phyloP scores from a whole-genome alignment of 1,284 basidiomycete genomes.

The Ustilago trichophora region DNA sequence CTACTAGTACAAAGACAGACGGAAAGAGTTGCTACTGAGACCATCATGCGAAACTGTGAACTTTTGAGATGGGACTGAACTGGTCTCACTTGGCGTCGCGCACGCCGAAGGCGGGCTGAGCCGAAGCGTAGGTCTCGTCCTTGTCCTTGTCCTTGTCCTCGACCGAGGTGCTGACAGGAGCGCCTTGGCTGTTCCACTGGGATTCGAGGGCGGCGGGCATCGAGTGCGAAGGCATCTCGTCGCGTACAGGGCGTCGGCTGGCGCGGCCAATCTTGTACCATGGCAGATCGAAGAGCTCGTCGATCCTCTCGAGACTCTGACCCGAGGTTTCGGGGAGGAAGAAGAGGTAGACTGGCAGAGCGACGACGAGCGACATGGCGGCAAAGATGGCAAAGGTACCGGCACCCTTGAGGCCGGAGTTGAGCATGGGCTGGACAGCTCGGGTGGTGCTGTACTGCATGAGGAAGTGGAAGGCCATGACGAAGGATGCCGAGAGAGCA shows the following conservation, averaged over 20 bases:
- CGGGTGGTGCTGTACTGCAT: slow-evolving; percentile 45
- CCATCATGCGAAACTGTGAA: no score
- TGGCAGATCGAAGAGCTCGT: slow-evolving; percentile 45
- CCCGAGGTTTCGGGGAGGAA: slow-evolving; percentile 46
- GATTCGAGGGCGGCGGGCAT: slow-evolving; percentile 46
- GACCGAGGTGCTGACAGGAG: background rate
- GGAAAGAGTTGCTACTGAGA: no score
- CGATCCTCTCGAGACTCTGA: slow-evolving; percentile 46
- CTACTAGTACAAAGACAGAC: background rate
- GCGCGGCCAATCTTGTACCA: slow-evolving; percentile 50
- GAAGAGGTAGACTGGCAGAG: slow-evolving; percentile 41
- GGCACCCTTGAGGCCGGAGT: slow-evolving; percentile 39
- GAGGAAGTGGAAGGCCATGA: slow-evolving; percentile 45
- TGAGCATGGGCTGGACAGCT: slow-evolving; percentile 43
- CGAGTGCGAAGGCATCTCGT: slow-evolving; percentile 42
- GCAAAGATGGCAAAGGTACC: slow-evolving; percentile 44
- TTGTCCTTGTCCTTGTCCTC: slow-evolving; percentile 44
- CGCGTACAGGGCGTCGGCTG: slow-evolving; percentile 31
- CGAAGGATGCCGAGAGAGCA: slow-evolving; percentile 38
- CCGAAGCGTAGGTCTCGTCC: slow-evolving; percentile 6
- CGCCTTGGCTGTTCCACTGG: slow-evolving; percentile 15
- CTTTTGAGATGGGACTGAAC: no score
- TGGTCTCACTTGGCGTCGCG: slow-evolving; percentile 36
- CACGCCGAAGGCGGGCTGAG: slow-evolving; percentile 13
- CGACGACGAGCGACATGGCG: slow-evolving; percentile 25